Base-by-base conservation (phyloP, 2,329 filamentous ascomycete genomes). In the Sporothrix phasma region DNA sequence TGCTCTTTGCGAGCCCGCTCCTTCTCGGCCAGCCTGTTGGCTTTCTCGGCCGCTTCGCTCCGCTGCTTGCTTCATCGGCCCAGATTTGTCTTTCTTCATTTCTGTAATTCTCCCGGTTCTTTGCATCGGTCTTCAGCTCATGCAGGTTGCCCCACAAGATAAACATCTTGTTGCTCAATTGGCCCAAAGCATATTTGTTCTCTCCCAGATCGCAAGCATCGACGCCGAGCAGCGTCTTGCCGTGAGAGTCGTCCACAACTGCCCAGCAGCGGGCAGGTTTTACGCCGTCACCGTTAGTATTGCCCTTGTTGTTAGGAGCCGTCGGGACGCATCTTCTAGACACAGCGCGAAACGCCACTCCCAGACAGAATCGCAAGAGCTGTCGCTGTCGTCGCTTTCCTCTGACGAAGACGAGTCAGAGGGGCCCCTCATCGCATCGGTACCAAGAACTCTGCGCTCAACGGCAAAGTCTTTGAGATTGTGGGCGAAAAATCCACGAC, bases 91-190 rank as follows among this genome's bases (percentile, higher is more conserved):
- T 8, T 24, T 70, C 56, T 70, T 71, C 45, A 62, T 69, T 61
- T 66, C 72, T 68, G 26, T 72, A 74, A 65, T 69, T 66, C 22
- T 73, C 68, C 2, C 73, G 69, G n/a, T 72, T n/a, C n/a, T 10
- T 7, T 2, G 70, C 70, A 71, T 88, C 89, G 56, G 77, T 73
- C 71, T 89, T 90, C 56, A 77, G 73, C 72, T 96, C 90, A 71
- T 92, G 86, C 1, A 97, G 78, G 66, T 96, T 84, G 1, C 93
- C 93, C 92, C 93, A 97, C 1, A 97, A 78, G 41, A 84, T 77
- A 72, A 88, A 93, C 63, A 97, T 78, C 69, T 83, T 86, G 69
- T 95, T 84, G 60, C 84, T 82, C 4, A 97, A 75, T 6, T 73
- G 67, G 3, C 70, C 72, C 0, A 94, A 76, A 1, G 75, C 70